These are phyloP conservation scores for Sporisorium iseilematis-ciliati DNA, from an alignment of 1,284 basidiomycete genomes.

Conservation along the genomic window DNA sequence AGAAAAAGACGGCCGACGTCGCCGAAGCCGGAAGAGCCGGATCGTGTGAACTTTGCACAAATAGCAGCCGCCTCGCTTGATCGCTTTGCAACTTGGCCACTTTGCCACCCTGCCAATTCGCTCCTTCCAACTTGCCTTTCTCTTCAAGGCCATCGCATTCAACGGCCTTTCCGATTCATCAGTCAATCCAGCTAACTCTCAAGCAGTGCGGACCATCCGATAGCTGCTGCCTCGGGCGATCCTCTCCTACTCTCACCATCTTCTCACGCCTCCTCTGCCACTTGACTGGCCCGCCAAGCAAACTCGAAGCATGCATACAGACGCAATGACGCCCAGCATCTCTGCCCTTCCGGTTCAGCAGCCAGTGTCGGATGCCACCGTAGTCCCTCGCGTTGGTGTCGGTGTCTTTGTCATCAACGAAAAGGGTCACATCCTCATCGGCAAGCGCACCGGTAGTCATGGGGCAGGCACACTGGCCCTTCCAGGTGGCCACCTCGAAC, in stretches of 20 bases:
- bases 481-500: constrained; percentile 68
- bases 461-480: constrained; percentile 64
- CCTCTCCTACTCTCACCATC: background rate
- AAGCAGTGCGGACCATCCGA: no score
- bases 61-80: no score
- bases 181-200: background rate
- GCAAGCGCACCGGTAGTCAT: constrained; percentile 63
- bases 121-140: no score
- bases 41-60: constrained; percentile 1
- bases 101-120: no score
- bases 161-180: background rate
- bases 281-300: background rate
- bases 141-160: background rate
- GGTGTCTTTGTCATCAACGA: constrained; percentile 63
- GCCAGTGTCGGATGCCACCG: constrained; percentile 47
- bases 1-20: no score
- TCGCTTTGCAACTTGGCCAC: no score
- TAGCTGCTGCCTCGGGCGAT: no score
- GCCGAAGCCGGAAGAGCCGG: background rate
- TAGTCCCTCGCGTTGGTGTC: constrained; percentile 62
- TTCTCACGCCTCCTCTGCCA: no score
- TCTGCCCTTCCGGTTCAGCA: background rate
- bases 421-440: constrained; percentile 56
- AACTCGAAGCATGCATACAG: constrained; percentile 3
- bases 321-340: constrained; percentile 7